Evolutionary conservation across 768 basidiomycete genomes (phyloP).

Genomic region (Naganishia antarctica): DNA sequence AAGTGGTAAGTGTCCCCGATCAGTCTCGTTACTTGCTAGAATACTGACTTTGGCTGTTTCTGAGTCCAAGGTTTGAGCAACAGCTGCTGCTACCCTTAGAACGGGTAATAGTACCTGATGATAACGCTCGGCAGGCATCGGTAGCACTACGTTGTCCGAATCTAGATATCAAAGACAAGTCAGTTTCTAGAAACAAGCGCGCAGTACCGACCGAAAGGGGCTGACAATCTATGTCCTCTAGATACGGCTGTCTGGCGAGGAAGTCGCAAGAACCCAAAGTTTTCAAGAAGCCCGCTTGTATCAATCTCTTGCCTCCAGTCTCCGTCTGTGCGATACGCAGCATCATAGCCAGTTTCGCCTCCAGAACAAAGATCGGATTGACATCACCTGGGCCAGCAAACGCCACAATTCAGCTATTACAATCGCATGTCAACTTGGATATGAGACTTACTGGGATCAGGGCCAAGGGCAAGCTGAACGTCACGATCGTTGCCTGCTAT

Average conservation of each 20-base stretch:
- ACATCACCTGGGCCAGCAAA: slow-evolving; percentile 7
- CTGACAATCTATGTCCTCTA: slow-evolving; percentile 13
- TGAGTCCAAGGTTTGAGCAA: not conserved
- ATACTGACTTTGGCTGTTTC: slow-evolving; percentile 10
- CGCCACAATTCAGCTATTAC: not conserved
- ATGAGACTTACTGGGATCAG: slow-evolving; percentile 9
- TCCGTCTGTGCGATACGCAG: slow-evolving; percentile 22
- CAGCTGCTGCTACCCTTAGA: slow-evolving; percentile 7
- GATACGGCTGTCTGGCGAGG: slow-evolving; percentile 17
- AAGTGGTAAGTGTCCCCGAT: too few species aligned
- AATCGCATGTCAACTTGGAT: not conserved
- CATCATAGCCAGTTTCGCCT: slow-evolving; percentile 25
- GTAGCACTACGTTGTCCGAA: slow-evolving; percentile 1
- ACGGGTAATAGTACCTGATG: slow-evolving; percentile 20
- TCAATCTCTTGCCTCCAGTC: slow-evolving; percentile 21
- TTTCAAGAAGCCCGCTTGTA: slow-evolving; percentile 25
- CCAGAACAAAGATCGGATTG: slow-evolving; percentile 23
- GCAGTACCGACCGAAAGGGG: too few species aligned
- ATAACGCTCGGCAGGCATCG: slow-evolving; percentile 21
- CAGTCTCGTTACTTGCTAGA: too few species aligned
- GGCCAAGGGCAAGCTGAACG: slow-evolving; percentile 15
- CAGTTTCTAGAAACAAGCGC: too few species aligned
- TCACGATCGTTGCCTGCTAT: slow-evolving; percentile 18
- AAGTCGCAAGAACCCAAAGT: slow-evolving; percentile 20
- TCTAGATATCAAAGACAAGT: not conserved